Base-by-base conservation (phyloP, 2,329 filamentous ascomycete genomes). In the Fusarium sp. region DNA sequence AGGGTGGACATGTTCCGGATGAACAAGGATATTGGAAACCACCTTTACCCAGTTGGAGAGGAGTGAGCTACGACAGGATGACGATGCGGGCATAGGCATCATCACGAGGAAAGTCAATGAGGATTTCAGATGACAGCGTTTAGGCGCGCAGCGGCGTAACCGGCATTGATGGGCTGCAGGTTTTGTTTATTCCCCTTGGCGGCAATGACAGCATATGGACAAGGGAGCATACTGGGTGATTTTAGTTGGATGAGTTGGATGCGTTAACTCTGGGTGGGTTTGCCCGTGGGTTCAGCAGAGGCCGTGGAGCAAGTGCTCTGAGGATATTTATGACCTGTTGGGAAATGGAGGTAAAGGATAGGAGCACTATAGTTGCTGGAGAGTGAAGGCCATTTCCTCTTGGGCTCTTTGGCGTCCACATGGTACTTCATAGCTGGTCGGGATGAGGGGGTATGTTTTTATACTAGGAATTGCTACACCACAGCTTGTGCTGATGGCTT, bases 1-100 rank as follows among this genome's bases (percentile, higher is more conserved):
- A 94, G 90, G 79, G 93, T 99, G 59, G 95, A 98, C 84, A 99
- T 99, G 97, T 99, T 99, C 84, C 95, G 95, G 76, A 98, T 99
- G 96, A 98, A 98, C 87, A 98, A 98, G 87, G 90, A 98, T 17
- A 90, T 98, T 12, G 95, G 94, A 72, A 92, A 93, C 81, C 96
- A 98, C 80, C 87, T 98, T 43, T 98, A 97, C 80, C 94, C 93
- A 3, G 88, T 94, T 57, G 95, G 97, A 82, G 91, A 83, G 66
- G 80, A 81, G 50, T 76, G 66, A 57, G 66, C 30, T 22, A 56
- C 43, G 52, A 45, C 30, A 62, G 8, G 37, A 64, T 11, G 63
- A 50, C 27, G 50, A 38, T 20, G 40, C 35, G 40, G 15, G 15
- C 30, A 17, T 27, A 65, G 25, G 35, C 54, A 37, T 35, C n/a